These are phyloP conservation scores for Amniculicola lignicola DNA, from an alignment of 495 filamentous ascomycete genomes.

Conservation along the genomic window DNA sequence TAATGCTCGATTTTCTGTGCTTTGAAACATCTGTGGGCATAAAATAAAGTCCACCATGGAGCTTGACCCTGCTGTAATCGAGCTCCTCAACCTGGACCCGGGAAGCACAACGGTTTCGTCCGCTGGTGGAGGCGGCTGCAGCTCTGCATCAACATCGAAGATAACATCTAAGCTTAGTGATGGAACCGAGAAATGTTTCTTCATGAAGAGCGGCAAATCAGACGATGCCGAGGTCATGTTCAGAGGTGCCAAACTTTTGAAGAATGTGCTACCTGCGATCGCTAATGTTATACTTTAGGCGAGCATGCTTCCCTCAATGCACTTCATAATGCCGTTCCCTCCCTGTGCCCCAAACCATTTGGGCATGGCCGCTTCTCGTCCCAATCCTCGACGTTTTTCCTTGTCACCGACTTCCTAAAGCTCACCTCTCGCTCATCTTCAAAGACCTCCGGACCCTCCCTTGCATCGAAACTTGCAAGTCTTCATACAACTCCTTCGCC, in stretches of 20 bases:
- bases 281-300: slow-evolving; percentile 43
- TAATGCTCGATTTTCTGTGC: not conserved
- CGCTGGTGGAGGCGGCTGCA: slow-evolving; percentile 71
- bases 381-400: slow-evolving; percentile 56
- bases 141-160: slow-evolving; percentile 61
- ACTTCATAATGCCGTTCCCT: slow-evolving; percentile 66
- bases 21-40: not conserved
- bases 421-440: slow-evolving; percentile 44
- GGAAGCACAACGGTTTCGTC: slow-evolving; percentile 53
- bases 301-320: slow-evolving; percentile 83
- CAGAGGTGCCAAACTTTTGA: slow-evolving; percentile 34
- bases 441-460: slow-evolving; percentile 40
- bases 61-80: slow-evolving; percentile 43
- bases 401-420: slow-evolving; percentile 79
- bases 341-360: slow-evolving; percentile 68
- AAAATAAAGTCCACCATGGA: slow-evolving; percentile 38
- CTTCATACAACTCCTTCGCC: slow-evolving; percentile 77
- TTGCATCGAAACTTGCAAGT: slow-evolving; percentile 73
- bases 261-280: not conserved
- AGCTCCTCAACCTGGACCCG: slow-evolving; percentile 64
- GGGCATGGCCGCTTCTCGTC: slow-evolving; percentile 63
- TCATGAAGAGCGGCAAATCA: slow-evolving; percentile 75
- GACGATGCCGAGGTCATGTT: slow-evolving; percentile 73
- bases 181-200: slow-evolving; percentile 61
- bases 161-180: slow-evolving; percentile 54